Conservation (phyloP, 1,284 basidiomycete genomes). For the Boletus sp. region DNA sequence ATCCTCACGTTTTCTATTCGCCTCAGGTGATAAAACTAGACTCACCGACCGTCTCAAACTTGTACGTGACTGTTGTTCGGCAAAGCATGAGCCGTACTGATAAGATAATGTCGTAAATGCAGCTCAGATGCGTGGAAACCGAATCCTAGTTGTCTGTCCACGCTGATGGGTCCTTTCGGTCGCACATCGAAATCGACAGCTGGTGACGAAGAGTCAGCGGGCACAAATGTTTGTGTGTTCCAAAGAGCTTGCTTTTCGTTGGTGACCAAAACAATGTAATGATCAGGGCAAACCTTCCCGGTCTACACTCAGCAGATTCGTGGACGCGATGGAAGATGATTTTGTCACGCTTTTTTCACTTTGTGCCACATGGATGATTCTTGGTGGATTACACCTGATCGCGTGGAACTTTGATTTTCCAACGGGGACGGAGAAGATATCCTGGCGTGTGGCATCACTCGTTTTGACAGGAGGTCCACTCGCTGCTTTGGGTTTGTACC, state of each 20-base stretch:
- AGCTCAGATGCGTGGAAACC: background rate
- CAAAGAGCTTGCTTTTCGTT: background rate
- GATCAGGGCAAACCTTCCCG: background rate
- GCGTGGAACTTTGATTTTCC: slow-evolving; percentile 6
- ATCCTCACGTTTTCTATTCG: background rate
- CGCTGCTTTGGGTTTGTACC: background rate
- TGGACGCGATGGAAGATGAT: background rate
- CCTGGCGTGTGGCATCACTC: background rate
- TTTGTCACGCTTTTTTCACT: background rate
- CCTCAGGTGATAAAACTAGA: background rate
- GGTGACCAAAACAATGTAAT: background rate
- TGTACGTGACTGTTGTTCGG: background rate
- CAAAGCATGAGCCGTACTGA: background rate
- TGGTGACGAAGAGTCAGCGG: background rate
- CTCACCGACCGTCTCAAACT: background rate
- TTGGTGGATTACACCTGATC: background rate
- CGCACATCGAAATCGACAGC: background rate
- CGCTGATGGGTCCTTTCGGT: background rate
- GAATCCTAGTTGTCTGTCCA: background rate
- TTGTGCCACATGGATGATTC: background rate
- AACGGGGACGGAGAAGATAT: background rate
- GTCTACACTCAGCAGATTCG: background rate
- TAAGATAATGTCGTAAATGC: background rate
- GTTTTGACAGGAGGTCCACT: background rate
- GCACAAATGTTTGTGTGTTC: background rate